These are phyloP conservation scores for Pseudisothecium myosuroides DNA, from an alignment of 225 moss, liverwort and hornwort genomes.

Conservation along the genomic window DNA sequence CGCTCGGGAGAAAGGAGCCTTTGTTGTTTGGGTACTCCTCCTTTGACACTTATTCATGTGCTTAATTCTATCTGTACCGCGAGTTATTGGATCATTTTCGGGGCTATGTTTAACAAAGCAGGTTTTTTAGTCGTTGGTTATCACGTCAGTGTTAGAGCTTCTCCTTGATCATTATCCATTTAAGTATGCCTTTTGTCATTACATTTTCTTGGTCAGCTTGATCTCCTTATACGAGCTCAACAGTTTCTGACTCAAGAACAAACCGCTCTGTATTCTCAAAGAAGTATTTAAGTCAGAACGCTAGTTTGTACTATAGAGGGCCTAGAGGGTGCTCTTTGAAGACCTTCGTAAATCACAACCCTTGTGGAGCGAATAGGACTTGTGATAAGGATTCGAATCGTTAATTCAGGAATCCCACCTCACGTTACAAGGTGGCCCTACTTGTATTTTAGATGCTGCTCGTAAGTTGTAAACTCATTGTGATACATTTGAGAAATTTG, in stretches of 20 bases:
- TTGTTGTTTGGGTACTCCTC: slow-evolving; percentile 72
- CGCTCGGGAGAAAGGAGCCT: slow-evolving; percentile 69
- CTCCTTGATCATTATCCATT: neutral
- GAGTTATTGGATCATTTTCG: neutral
- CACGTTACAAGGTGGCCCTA: neutral
- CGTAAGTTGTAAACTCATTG: neutral
- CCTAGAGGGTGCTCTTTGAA: neutral
- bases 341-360: neutral
- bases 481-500: neutral
- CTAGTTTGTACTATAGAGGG: neutral
- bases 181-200: neutral
- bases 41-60: neutral
- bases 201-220: neutral
- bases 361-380: neutral
- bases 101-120: neutral
- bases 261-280: neutral
- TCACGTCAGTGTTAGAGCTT: neutral
- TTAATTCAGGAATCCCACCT: neutral
- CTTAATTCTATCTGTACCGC: neutral
- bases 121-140: neutral
- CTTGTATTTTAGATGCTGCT: neutral
- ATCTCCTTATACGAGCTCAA: neutral
- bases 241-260: neutral
- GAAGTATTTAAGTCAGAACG: neutral
- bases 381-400: neutral